Conservation (phyloP, 2,329 filamentous ascomycete species). For the Fusarium odoratissimum region DNA sequence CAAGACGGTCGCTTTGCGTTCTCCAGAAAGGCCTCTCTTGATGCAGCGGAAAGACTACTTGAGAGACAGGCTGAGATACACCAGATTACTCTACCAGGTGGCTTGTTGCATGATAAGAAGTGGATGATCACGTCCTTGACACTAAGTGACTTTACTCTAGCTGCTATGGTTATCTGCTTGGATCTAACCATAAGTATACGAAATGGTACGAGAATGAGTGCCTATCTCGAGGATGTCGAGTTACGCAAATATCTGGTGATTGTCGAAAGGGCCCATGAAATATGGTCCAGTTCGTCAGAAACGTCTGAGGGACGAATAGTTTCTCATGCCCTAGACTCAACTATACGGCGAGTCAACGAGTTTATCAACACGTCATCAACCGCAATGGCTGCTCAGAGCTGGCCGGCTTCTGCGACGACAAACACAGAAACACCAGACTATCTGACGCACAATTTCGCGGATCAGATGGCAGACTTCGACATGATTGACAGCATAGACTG, state of each 20-base stretch:
- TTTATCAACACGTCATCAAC: not conserved
- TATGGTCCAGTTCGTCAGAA: slow-evolving; percentile 31
- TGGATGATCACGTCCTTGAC: slow-evolving; percentile 60
- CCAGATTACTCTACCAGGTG: slow-evolving; percentile 54
- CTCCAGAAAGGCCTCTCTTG: slow-evolving; percentile 42
- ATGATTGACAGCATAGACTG: slow-evolving; percentile 36
- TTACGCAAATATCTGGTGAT: slow-evolving; percentile 1
- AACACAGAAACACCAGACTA: rapidly evolving
- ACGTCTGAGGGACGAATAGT: slow-evolving; percentile 38
- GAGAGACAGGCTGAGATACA: slow-evolving; percentile 47
- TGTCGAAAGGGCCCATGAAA: slow-evolving; percentile 32
- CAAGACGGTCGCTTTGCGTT: slow-evolving; percentile 18
- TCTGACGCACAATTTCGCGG: not conserved
- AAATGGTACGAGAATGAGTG: not conserved
- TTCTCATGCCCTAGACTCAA: slow-evolving; percentile 33
- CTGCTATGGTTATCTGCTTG: slow-evolving; percentile 63
- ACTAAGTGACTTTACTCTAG: slow-evolving; percentile 62
- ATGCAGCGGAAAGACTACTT: slow-evolving; percentile 44
- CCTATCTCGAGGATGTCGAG: rapidly evolving
- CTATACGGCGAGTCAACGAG: slow-evolving; percentile 20
- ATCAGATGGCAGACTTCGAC: slow-evolving; percentile 10
- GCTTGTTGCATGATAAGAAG: slow-evolving; percentile 55
- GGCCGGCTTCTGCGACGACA: rapidly evolving
- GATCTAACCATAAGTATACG: slow-evolving; percentile 43
- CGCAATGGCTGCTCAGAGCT: rapidly evolving